Base-by-base conservation (phyloP, 192 early-diverging fungal species). In the Coemansia sp. region DNA sequence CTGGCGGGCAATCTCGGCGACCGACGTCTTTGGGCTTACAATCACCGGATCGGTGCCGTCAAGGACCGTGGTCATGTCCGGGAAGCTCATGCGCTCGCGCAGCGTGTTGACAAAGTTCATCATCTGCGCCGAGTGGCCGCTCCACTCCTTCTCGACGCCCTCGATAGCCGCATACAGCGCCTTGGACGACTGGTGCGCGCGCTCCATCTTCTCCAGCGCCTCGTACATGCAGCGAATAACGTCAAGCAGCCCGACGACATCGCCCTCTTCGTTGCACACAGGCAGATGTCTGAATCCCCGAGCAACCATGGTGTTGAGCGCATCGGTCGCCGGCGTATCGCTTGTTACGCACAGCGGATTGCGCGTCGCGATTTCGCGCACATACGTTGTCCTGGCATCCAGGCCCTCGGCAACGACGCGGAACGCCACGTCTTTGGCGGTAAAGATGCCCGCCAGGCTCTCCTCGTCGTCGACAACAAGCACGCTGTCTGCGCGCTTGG, bases 391-490 rank as follows among this genome's bases (percentile, higher is more conserved):
- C 62, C 87, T 78, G 48, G 82, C 83, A 62, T 85, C 83, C 25
- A 84, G 75, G 14, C 82, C 84, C 60, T 86, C 87, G 18, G 92
- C 95, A 18, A 97, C 94, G 16, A 98, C 95, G 28, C 95, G 83
- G 76, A 93, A 98, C 28, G 95, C 91, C 50, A 98, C 83, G 81
- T 98, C 97, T 82, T 98, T 98, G 56, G 94, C 97, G 0, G 97
- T 99, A 67, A 99, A 91, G 62, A 99, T 99, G 32, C 95, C 97
- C 5, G 85, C 83, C 61, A 98, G 84, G 61, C 91, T 91, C 62
- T 95, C 93, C 20, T 95, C 88, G 27, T 89, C 87, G 71, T 95
- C 91, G n/a, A 97, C 91, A 42, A 97, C 89, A 9, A 99, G 83
- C 36, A 99, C 92, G 66, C 92, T 93, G 72, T 99, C 97, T 6